phyloP scores from a whole-genome alignment of 371 early-diverging fungal genomes.

The Lichtheimia ornata region DNA sequence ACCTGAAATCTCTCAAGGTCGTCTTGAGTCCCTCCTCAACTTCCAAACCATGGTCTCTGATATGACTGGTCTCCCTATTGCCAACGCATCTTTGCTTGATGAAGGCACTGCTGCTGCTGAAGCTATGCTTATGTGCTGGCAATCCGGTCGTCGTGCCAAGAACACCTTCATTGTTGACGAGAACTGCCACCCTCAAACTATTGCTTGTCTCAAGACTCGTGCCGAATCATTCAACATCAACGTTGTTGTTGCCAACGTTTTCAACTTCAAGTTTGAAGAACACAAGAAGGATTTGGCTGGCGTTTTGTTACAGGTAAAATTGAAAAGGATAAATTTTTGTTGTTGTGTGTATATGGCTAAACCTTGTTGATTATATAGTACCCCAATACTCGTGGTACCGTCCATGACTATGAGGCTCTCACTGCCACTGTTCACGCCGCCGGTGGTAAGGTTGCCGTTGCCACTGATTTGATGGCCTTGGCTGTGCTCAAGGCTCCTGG shows the following conservation, averaged over 20 bases:
- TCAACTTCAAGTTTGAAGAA: constrained; percentile 74
- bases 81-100: constrained; percentile 95
- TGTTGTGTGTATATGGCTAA: too few relatives aligned
- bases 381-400: constrained; percentile 87
- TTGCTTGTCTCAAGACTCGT: constrained; percentile 88
- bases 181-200: constrained; percentile 93
- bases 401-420: constrained; percentile 79
- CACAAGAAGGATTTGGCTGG: constrained; percentile 82
- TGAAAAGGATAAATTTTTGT: neutral
- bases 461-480: constrained; percentile 94
- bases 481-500: constrained; percentile 91
- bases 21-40: constrained; percentile 94
- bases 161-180: constrained; percentile 90
- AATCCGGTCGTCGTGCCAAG: constrained; percentile 68
- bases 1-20: constrained; percentile 97
- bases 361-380: constrained; percentile 61
- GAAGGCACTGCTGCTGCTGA: constrained; percentile 98
- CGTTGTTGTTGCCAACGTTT: constrained; percentile 81
- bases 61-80: constrained; percentile 90
- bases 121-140: constrained; percentile 92
- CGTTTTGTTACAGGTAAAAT: constrained; percentile 81
- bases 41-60: constrained; percentile 95
- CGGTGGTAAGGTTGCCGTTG: constrained; percentile 88
- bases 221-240: constrained; percentile 93
- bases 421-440: constrained; percentile 75